Evolutionary conservation across 352 stramenopile species (phyloP).

Genomic region (Thraustochytrium striatum): DNA sequence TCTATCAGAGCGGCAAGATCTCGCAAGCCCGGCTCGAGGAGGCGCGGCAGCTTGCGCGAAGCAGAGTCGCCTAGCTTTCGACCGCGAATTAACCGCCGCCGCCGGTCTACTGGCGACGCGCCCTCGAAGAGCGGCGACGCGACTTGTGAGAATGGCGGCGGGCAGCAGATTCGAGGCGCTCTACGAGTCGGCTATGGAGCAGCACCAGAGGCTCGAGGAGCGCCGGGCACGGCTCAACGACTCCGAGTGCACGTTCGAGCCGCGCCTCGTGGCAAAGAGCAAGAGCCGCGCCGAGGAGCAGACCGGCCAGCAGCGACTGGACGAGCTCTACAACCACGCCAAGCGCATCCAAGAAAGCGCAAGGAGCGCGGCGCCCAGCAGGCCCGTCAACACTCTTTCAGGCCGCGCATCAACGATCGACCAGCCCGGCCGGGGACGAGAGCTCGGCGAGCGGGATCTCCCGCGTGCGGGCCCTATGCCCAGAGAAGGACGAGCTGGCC

Average conservation of each 20-base stretch:
- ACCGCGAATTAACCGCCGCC: conserved; percentile 18
- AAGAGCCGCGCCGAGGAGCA: neutral
- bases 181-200: conserved; percentile 7
- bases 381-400: neutral
- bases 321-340: conserved; percentile 36
- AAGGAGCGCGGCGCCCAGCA: neutral
- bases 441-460: neutral
- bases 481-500: neutral
- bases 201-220: neutral
- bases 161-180: conserved; percentile 6
- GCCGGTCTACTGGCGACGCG: neutral
- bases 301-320: neutral
- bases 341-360: conserved; percentile 23
- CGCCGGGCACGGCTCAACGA: neutral
- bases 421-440: neutral
- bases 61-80: neutral
- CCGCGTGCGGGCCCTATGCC: neutral
- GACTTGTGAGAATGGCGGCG: neutral
- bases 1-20: neutral
- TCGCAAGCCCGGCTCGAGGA: neutral
- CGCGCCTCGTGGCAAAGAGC: neutral
- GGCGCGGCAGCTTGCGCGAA: neutral
- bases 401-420: conserved; percentile 3
- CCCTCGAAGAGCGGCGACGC: neutral
- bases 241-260: conserved; percentile 1